Base-by-base conservation (phyloP, 257 asterid species). In the Voacanga thouarsii region DNA sequence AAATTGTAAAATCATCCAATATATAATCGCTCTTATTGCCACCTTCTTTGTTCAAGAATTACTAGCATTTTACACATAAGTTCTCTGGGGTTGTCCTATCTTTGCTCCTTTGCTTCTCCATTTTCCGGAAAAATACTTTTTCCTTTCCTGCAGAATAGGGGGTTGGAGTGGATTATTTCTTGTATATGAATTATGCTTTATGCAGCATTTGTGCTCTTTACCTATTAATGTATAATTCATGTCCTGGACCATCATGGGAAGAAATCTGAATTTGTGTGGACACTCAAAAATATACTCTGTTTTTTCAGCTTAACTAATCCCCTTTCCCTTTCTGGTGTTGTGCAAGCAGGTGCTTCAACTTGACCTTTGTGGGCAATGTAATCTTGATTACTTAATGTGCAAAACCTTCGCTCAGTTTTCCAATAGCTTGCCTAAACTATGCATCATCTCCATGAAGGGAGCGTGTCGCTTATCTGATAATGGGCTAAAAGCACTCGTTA, bases 311-410 rank as follows among this genome's bases (percentile, higher is more conserved):
- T 64, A 53, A 74, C 24, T 51, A 59, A 70, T 47, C 51, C 41
- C 71, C 18, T 78, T 23, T 50, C 19, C 55, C 55, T 76, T 18
- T 64, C 61, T 80, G 60, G 78, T 55, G 65, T 50, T 77, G 51
- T 84, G 78, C 41, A 74, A 83, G 87, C 95, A 94, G 98, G 96
- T 94, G 74, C 94, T 94, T 79, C 93, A 92, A 85, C 93, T 94
- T 75, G 98, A 94, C 67, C 86, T 92, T 7, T 89, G 97, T 60
- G 98, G 98, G 69, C 94, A 89, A 76, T 86, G 88, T 75, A 78
- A 83, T 80, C 84, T 89, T 69, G 97, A 92, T 86, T 66, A 65
- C 70, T 85, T 82, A 16, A 83, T 93, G 78, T 81, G 45, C 41
- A 77, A 82, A 69, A 72, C 84, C 60, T 84, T 85, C 15, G 72